A percentile compares a stretch with the other conserved stretches of the same genome.
These are phyloP conservation scores for Diatrype stigma DNA, from an alignment of 2,329 filamentous ascomycete genomes.

Conservation along the genomic window DNA sequence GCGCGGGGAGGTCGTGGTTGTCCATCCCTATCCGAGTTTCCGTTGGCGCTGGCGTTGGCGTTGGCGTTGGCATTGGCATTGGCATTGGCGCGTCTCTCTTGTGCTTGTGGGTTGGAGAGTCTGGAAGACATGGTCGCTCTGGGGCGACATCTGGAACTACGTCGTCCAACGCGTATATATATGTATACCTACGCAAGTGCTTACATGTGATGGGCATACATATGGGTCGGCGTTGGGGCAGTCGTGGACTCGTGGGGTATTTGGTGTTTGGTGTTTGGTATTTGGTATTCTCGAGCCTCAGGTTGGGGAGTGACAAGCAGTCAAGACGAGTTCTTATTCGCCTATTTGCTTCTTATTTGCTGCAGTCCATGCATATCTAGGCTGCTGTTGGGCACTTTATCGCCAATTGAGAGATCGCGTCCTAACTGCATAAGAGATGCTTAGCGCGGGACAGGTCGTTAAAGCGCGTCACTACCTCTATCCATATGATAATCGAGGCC, in stretches of 20 bases:
- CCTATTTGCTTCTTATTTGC: too few relatives aligned
- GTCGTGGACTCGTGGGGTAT: too few relatives aligned
- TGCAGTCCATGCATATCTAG: too few relatives aligned
- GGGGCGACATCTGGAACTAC: slow-evolving; percentile 21
- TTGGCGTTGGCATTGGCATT: slow-evolving; percentile 22
- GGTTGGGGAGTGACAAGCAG: too few relatives aligned
- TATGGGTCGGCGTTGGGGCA: neutral
- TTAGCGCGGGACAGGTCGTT: neutral
- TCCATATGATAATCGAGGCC: too few relatives aligned
- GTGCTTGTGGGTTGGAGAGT: slow-evolving; percentile 36
- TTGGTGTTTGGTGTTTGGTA: too few relatives aligned
- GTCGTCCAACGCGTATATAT: slow-evolving; percentile 1
- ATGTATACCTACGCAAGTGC: too few relatives aligned
- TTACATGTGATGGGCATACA: slow-evolving; percentile 12
- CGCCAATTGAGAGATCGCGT: neutral
- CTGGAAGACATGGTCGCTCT: slow-evolving; percentile 29
- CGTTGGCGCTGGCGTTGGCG: neutral
- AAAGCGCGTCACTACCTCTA: neutral
- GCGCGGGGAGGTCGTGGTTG: slow-evolving; percentile 23
- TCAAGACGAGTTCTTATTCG: too few relatives aligned
- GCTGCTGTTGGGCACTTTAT: neutral
- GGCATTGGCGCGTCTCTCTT: slow-evolving; percentile 40
- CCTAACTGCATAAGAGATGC: too few relatives aligned
- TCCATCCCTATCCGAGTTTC: slow-evolving; percentile 8
- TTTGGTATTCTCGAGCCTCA: too few relatives aligned